A percentile compares a stretch with the other conserved stretches of the same genome.
These are phyloP conservation scores for Dorcoceras hygrometricum DNA, from an alignment of 257 asterid genomes.

Conservation along the genomic window DNA sequence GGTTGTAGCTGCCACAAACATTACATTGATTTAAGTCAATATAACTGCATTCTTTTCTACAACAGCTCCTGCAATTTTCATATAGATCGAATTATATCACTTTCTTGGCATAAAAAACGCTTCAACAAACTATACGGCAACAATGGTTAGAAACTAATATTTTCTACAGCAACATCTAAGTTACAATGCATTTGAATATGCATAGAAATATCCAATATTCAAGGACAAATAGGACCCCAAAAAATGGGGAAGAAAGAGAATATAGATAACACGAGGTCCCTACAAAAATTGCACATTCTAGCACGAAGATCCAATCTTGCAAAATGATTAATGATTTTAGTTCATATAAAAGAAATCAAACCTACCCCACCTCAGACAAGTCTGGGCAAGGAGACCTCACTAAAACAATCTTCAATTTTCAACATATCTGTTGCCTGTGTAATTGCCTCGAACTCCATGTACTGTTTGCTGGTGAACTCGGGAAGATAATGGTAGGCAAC, in stretches of 20 bases:
- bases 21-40: not conserved
- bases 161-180: not conserved
- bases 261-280: conserved; percentile 1
- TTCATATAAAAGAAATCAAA: conserved; percentile 21
- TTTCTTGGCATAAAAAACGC: too few relatives aligned
- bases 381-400: conserved; percentile 31
- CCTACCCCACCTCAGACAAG: conserved; percentile 19
- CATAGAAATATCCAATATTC: not conserved
- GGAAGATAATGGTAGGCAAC: conserved; percentile 84
- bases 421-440: conserved; percentile 51
- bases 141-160: not conserved
- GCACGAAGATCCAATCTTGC: conserved; percentile 19
- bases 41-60: not conserved
- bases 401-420: conserved; percentile 3
- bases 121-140: too few relatives aligned
- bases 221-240: conserved; percentile 9
- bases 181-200: not conserved
- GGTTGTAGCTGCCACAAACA: not conserved
- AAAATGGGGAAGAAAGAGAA: not conserved
- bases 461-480: conserved; percentile 49
- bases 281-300: conserved; percentile 20
- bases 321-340: not conserved
- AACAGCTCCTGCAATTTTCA: not conserved
- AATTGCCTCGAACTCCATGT: conserved; percentile 89
- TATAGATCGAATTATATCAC: too few relatives aligned